Conservation (phyloP, 306 rosid species). For the Cicer yamashitae region DNA sequence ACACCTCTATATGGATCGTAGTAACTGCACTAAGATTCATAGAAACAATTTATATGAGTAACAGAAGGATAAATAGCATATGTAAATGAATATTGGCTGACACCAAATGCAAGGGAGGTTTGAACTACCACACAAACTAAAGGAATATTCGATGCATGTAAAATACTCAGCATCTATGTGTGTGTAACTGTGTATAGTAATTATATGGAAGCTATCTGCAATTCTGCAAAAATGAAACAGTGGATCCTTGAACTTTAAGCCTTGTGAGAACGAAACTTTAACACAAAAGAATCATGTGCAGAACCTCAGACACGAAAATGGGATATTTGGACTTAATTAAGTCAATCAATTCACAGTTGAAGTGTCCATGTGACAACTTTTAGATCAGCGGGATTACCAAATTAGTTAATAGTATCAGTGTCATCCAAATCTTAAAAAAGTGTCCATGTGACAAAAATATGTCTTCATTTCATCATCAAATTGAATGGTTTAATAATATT, state of each 20-base stretch:
- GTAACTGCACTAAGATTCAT: slow-evolving; percentile 69
- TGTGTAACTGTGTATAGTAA: neutral
- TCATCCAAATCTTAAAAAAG: slow-evolving; percentile 36
- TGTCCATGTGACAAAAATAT: slow-evolving; percentile 17
- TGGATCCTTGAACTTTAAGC: slow-evolving; percentile 34
- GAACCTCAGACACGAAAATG: slow-evolving; percentile 22
- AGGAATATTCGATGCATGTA: slow-evolving; percentile 25
- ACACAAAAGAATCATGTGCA: slow-evolving; percentile 20
- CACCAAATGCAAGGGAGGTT: slow-evolving; percentile 17
- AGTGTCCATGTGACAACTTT: slow-evolving; percentile 26
- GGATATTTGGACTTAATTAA: slow-evolving; percentile 39
- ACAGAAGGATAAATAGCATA: slow-evolving; percentile 38
- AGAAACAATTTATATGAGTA: slow-evolving; percentile 42
- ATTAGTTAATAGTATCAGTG: slow-evolving; percentile 27
- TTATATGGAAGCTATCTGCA: slow-evolving; percentile 16
- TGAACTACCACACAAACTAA: slow-evolving; percentile 5
- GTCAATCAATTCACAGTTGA: slow-evolving; percentile 12
- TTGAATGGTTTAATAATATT: slow-evolving; percentile 19
- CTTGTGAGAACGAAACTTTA: slow-evolving; percentile 8
- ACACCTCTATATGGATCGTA: slow-evolving; percentile 94
- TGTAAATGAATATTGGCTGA: slow-evolving; percentile 24
- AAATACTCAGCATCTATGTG: neutral
- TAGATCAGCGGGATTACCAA: slow-evolving; percentile 27
- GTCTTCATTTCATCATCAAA: slow-evolving; percentile 32
- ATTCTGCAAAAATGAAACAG: slow-evolving; percentile 8